Evolutionary conservation across 306 rosid genomes (phyloP), one percentile per base, ranked within the genome.

Genomic region (Vigna mungo): DNA sequence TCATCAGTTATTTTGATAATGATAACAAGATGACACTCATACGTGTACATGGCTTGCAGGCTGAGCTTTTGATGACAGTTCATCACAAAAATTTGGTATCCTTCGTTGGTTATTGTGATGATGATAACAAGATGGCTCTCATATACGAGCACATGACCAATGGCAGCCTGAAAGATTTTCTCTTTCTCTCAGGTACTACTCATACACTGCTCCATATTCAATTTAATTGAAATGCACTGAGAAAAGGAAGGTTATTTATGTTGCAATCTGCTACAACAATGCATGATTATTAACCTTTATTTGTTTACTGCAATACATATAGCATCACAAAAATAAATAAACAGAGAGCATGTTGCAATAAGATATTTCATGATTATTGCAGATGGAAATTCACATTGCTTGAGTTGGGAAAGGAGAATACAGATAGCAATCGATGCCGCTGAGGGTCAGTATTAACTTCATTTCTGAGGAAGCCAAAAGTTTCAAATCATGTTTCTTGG

Each of bases 81-180:
- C 92, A 88, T 75, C 95, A 88, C 73, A 88, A 87, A 81, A 90
- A 90, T 73, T 79, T 86, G 86, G 92, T 86, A n/a, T 79, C 90
- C 52, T 90, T 88, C 58, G 18, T 90, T 72, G 92, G 95, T 60
- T 90, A 86, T 67, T 88, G 95, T 9, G 88, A 88, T 65, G 90
- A 88, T 63, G 86, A 68, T 32, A 74, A 81, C 70, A 88, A 86
- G 59, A 83, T 90, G 86, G 90, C 89, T n/a, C 95, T 90, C 51
- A 83, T 90, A 66, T 88, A 88, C 4, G 96, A 90, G 83, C 53
- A 83, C 81, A 80, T 90, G 96, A 85, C 79, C 44, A 86, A 88
- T 72, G 92, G 92, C 44, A 90, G 84, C 76, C 84, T 90, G 14
- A 90, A 84, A 83, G 76, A 80, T 21, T 79, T 55, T 68, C 89